Evolutionary conservation across 768 basidiomycete species (phyloP).

Genomic region (Lactifluus hygrophoroides): DNA sequence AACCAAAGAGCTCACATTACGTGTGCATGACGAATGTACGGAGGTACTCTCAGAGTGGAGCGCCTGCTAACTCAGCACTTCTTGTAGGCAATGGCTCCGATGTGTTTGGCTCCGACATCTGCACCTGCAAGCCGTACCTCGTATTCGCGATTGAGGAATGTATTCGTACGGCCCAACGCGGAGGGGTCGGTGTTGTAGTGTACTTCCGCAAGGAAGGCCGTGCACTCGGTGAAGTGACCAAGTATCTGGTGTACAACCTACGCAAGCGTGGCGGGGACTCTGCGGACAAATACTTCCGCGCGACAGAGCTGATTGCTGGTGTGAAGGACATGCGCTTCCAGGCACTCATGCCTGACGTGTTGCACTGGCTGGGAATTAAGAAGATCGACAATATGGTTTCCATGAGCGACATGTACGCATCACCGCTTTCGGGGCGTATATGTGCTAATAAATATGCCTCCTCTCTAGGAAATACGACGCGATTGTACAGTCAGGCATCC

Average conservation of each 20-base stretch:
- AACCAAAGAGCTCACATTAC: slow-evolving; percentile 72
- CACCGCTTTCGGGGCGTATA: neutral
- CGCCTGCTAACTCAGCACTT: neutral
- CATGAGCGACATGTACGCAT: slow-evolving; percentile 73
- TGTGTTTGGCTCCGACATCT: slow-evolving; percentile 91
- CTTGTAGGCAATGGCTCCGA: slow-evolving; percentile 85
- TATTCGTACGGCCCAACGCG: slow-evolving; percentile 70
- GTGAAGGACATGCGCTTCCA: slow-evolving; percentile 96
- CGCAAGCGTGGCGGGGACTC: slow-evolving; percentile 91
- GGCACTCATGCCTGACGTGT: slow-evolving; percentile 90
- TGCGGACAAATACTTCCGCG: slow-evolving; percentile 90
- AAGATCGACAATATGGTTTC: slow-evolving; percentile 87
- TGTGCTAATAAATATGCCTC: neutral
- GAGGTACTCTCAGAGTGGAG: neutral
- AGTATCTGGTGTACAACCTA: slow-evolving; percentile 94
- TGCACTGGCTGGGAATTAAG: slow-evolving; percentile 90
- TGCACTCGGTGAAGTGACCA: slow-evolving; percentile 89
- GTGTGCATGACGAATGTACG: slow-evolving; percentile 90
- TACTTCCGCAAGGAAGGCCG: slow-evolving; percentile 95
- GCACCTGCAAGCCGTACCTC: slow-evolving; percentile 90
- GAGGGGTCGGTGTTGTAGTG: slow-evolving; percentile 87
- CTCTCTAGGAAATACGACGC: slow-evolving; percentile 81
- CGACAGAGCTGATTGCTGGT: slow-evolving; percentile 88
- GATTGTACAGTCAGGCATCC: slow-evolving; percentile 82
- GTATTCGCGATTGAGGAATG: slow-evolving; percentile 92